Base-by-base conservation (phyloP, 495 filamentous ascomycete genomes). In the Lasiosphaeris hirsuta region DNA sequence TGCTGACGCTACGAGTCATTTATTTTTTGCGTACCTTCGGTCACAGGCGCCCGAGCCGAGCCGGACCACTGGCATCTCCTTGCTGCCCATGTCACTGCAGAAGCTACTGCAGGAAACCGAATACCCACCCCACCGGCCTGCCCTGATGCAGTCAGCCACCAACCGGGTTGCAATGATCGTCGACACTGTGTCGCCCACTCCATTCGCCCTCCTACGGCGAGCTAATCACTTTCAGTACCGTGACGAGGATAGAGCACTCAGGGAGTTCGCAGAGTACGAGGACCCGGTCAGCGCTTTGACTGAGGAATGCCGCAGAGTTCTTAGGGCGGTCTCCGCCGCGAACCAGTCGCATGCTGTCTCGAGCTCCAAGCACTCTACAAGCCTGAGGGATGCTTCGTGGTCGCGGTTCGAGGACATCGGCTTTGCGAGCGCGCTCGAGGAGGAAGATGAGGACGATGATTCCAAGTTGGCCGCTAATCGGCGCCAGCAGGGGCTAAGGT, bases 21-120 rank as follows among this genome's bases (percentile, higher is more conserved):
- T 98, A 14, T 98, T 98, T 77, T 98, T 98, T 68, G 95, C 94
- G 45, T 98, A 97, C 68, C 81, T 98, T 37, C 87, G 94, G 42
- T 96, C 90, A 1, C 76, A 96, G 38, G 85, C 92, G 0, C 93
- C 95, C 36, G 88, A 94, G 54, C 81, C 85, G 35, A 70, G 82
- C 38, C 77, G 86, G 54, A 88, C n/a, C n/a, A n/a, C 81, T 62
- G 87, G 84, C 39, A 95, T 97, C 50, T 88, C 90, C 2, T 78
- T 86, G 43, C 75, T 98, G 14, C 95, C 94, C 14, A 87, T 92
- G 63, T 96, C 95, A 38, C 78, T 98, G 42, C 91, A 96, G 71
- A 86, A 90, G 44, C 79, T 98, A 7, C 81, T 97, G 46, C 85
- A 93, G 64, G 91, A 93, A 51, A 96, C 94, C 49, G 92, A 97